These are phyloP conservation scores for Citrus trifoliata DNA, from an alignment of 345 rosid species.

Conservation along the genomic window DNA sequence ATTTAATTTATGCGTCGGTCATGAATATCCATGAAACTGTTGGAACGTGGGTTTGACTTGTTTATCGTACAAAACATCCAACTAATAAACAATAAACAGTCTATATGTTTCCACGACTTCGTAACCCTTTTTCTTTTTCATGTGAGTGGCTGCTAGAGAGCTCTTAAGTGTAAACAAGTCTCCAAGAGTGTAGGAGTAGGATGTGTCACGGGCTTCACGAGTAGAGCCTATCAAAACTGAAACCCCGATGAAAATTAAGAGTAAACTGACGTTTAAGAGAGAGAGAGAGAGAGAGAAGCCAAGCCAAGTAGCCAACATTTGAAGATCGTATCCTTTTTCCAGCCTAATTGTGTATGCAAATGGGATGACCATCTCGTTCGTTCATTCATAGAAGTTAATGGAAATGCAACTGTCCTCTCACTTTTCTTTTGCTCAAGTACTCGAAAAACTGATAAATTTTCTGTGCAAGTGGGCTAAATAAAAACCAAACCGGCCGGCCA, in stretches of 20 bases:
- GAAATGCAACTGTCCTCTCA: not conserved
- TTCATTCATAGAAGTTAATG: not conserved
- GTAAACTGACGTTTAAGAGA: not conserved
- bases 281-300: not conserved
- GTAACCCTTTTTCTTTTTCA: not conserved
- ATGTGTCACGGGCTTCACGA: constrained; percentile 10
- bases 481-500: no score
- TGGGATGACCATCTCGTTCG: not conserved
- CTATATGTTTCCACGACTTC: not conserved
- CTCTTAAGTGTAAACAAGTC: not conserved
- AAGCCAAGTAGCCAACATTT: not conserved
- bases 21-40: not conserved
- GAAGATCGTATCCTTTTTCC: not conserved
- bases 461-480: constrained; percentile 1
- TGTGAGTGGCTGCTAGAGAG: not conserved
- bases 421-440: not conserved
- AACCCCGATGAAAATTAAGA: not conserved
- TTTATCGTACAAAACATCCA: not conserved
- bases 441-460: not conserved
- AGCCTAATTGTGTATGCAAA: not conserved
- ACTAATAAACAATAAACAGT: not conserved
- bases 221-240: constrained; percentile 13
- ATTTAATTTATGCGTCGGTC: no score
- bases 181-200: constrained; percentile 25
- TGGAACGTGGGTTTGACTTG: not conserved